Base-by-base conservation (phyloP, 106 monocot species). In the Acorus calamus region DNA sequence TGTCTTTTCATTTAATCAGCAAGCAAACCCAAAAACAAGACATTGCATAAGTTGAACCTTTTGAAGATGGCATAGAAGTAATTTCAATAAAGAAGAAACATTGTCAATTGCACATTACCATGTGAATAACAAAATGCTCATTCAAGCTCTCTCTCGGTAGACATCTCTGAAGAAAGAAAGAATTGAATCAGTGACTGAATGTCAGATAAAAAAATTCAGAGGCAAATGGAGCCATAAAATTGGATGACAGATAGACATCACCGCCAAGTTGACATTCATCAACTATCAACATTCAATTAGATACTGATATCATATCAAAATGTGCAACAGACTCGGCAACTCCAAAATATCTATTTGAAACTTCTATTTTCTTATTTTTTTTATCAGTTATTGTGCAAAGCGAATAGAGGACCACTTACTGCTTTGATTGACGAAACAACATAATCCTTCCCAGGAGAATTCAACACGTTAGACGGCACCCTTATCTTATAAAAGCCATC, bases 71-170 rank as follows among this genome's bases (percentile, higher is more conserved):
- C 4, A 60, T 7, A 11, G 13, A 57, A 57, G 51, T 1, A 28
- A 28, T 28, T 28, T 28, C 28, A 28, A 28, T 28, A 28, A 28
- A 28, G 28, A 28, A 28, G n/a, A 28, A 28, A 28, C 28, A 0
- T 28, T 28, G 28, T 28, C 28, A 28, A 51, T 51, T 5, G 51
- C 51, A 51, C 7, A 11, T 81, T 98, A 98, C 96, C 84, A 74
- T 91, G 69, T 98, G 87, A 75, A 98, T 80, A 58, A 88, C 59
- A 55, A 98, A 76, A 71, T 88, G 96, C 65, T 98, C 96, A 77
- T 91, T 85, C 82, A 98, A 79, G 65, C 77, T 79, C 55, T 83
- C 91, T 49, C 80, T 67, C 5, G 91, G 76, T 55, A 98, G 75
- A 71, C 96, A 98, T 62, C 96, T 88, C 96, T 98, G 77, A 80